These are phyloP conservation scores for Cyamopsis tetragonoloba DNA, from an alignment of 306 rosid genomes.

Conservation along the genomic window DNA sequence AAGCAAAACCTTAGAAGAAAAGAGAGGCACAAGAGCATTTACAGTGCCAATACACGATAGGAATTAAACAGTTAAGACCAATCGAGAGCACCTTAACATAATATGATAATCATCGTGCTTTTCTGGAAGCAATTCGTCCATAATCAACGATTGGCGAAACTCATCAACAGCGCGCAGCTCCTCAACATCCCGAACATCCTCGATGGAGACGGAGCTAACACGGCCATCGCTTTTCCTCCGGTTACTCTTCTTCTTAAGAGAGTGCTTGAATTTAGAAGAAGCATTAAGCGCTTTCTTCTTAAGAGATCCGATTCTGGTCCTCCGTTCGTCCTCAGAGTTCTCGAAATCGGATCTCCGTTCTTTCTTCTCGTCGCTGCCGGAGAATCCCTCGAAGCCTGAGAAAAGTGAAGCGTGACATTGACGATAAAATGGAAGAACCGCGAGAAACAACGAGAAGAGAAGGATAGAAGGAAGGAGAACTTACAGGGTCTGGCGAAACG, in stretches of 20 bases:
- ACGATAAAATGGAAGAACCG: neutral
- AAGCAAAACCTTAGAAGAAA: neutral
- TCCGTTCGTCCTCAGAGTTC: conserved; percentile 91
- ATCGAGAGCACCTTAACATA: conserved; percentile 65
- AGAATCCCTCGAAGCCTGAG: conserved; percentile 91
- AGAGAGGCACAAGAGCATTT: too few species aligned
- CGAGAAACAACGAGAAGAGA: neutral
- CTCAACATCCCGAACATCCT: conserved; percentile 86
- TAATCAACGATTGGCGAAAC: conserved; percentile 62
- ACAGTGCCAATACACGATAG: too few species aligned
- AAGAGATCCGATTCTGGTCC: conserved; percentile 80
- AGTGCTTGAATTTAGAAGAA: conserved; percentile 86
- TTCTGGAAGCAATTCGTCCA: conserved; percentile 80
- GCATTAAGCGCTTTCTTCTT: conserved; percentile 94
- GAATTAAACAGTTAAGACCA: too few species aligned
- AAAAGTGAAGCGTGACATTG: neutral
- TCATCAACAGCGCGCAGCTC: conserved; percentile 82
- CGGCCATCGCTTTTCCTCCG: conserved; percentile 81
- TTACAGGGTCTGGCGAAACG: conserved; percentile 81
- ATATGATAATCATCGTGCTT: conserved; percentile 85
- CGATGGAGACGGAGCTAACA: conserved; percentile 95
- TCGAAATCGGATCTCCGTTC: conserved; percentile 94
- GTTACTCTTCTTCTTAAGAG: conserved; percentile 84
- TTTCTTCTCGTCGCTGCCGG: conserved; percentile 85
- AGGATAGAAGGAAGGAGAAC: conserved; percentile 13